Conservation (phyloP, 371 early-diverging fungal species). For the Rozella allomycis region DNA sequence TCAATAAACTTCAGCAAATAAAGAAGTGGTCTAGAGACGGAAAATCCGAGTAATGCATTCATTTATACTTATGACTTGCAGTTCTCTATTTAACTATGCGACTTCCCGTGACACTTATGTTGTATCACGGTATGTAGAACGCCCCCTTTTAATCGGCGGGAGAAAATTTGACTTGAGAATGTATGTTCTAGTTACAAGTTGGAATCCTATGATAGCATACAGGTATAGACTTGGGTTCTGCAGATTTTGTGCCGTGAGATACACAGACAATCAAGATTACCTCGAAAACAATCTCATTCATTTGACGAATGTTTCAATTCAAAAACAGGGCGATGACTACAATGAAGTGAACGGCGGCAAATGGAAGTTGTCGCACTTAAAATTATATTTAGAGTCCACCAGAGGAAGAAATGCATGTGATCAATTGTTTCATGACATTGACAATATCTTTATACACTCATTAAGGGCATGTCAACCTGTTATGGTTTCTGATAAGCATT, state of each 20-base stretch:
- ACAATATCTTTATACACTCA: constrained; percentile 19
- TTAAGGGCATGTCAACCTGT: constrained; percentile 10
- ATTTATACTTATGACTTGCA: neutral
- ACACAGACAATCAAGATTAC: constrained; percentile 14
- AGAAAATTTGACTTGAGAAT: constrained; percentile 26
- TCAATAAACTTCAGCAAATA: constrained; percentile 21
- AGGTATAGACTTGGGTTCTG: constrained; percentile 18
- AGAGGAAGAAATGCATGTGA: constrained; percentile 9
- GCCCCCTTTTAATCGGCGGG: constrained; percentile 21
- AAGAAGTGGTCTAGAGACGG: constrained; percentile 20
- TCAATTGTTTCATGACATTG: constrained; percentile 16
- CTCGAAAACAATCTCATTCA: constrained; percentile 24
- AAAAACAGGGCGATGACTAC: constrained; percentile 25
- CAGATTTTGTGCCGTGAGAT: constrained; percentile 23
- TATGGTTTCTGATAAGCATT: neutral
- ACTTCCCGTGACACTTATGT: constrained; percentile 19
- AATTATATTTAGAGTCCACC: constrained; percentile 13
- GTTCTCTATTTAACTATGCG: constrained; percentile 7
- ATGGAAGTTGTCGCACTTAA: constrained; percentile 16
- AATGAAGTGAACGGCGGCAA: constrained; percentile 27
- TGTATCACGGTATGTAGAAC: constrained; percentile 19
- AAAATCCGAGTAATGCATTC: constrained; percentile 9
- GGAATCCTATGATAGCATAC: constrained; percentile 22
- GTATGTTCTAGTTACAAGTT: constrained; percentile 15
- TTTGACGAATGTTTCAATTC: constrained; percentile 26